Evolutionary conservation across 192 early-diverging fungal genomes (phyloP).

Genomic region (Backusella circina): DNA sequence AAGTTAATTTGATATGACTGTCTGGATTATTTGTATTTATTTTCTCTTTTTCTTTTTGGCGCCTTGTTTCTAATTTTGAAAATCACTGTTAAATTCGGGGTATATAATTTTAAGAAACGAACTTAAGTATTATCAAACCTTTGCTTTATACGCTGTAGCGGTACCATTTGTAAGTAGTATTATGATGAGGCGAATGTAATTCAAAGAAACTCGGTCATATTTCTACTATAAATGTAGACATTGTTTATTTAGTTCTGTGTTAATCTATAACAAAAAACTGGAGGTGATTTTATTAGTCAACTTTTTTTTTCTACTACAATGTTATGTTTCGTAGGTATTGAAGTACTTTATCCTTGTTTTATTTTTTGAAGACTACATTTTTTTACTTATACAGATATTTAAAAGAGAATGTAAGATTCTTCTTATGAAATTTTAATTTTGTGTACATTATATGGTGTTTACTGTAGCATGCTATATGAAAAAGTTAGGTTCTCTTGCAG

Average conservation of each 20-base stretch:
- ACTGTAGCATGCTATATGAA: not conserved
- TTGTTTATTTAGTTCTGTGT: not conserved
- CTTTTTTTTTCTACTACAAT: not conserved
- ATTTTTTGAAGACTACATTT: not conserved
- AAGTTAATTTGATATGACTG: not conserved
- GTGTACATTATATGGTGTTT: not conserved
- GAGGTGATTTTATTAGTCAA: not conserved
- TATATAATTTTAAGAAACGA: not conserved
- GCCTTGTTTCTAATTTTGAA: not conserved
- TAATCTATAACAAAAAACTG: not conserved
- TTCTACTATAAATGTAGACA: not conserved
- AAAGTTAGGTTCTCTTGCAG: not conserved
- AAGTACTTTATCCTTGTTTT: not conserved
- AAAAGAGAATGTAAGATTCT: not conserved
- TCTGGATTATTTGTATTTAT: not conserved
- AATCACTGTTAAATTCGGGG: not conserved
- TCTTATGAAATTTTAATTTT: too few relatives aligned
- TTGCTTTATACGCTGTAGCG: not conserved
- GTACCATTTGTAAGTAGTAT: not conserved
- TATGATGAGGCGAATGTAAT: not conserved
- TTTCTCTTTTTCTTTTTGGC: not conserved
- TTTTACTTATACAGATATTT: too few relatives aligned
- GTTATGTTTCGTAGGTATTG: not conserved
- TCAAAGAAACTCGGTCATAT: not conserved
- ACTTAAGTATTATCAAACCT: not conserved